A percentile compares a stretch with the other conserved stretches of the same genome.
These are phyloP conservation scores for Zychaea mexicana DNA, from an alignment of 371 early-diverging fungal species.

Conservation along the genomic window DNA sequence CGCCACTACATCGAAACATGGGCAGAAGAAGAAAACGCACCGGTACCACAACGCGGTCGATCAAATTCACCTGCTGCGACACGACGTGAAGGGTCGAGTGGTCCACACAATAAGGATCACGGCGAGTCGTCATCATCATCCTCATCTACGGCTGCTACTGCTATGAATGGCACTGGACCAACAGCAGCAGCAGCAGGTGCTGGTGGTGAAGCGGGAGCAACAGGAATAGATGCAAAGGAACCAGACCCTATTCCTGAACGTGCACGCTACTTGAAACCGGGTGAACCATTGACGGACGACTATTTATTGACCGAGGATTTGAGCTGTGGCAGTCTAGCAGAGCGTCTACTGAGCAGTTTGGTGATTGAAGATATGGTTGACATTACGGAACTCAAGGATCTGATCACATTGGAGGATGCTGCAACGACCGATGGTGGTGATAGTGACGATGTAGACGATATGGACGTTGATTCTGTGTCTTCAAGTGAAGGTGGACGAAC, in stretches of 20 bases:
- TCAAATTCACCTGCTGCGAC: conserved; percentile 30
- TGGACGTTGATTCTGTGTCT: conserved; percentile 7
- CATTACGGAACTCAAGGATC: conserved; percentile 18
- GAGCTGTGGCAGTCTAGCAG: conserved; percentile 74
- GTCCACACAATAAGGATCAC: background rate
- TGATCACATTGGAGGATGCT: conserved; percentile 19
- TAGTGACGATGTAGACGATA: conserved; percentile 21
- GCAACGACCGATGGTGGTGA: background rate
- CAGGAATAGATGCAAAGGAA: background rate
- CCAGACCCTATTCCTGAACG: conserved; percentile 10
- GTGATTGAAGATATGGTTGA: conserved; percentile 60
- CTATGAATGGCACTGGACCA: too few relatives aligned
- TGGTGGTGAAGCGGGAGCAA: background rate
- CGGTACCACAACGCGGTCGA: conserved; percentile 38
- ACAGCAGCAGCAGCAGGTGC: background rate
- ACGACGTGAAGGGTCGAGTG: conserved; percentile 1
- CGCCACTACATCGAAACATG: conserved; percentile 77
- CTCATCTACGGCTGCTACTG: background rate
- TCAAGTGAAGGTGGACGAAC: conserved; percentile 14
- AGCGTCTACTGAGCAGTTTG: conserved; percentile 75
- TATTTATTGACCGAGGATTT: conserved; percentile 60
- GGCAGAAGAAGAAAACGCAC: conserved; percentile 77
- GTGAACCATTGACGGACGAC: conserved; percentile 53
- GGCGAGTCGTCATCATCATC: background rate
- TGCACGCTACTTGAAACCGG: conserved; percentile 24